A percentile compares a stretch with the other conserved stretches of the same genome.
Evolutionary conservation across 23 red algal genomes (phyloP).

Genomic region (Gracilaria domingensis): DNA sequence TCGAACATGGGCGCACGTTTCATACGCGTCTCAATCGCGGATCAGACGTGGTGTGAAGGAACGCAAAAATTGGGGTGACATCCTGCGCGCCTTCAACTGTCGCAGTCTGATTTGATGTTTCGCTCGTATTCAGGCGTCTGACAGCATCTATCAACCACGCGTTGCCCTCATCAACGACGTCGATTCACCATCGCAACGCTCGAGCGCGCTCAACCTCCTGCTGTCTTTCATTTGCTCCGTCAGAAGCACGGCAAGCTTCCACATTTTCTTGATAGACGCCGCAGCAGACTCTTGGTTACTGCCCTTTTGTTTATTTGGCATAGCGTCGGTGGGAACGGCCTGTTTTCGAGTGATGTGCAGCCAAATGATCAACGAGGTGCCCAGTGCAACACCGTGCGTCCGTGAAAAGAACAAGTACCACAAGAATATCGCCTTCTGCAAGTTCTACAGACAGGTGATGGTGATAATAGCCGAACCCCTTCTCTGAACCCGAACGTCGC

Average conservation of each 20-base stretch:
- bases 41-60: neutral
- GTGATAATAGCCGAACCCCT: too few species aligned
- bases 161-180: constrained; percentile 31
- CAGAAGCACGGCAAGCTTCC: constrained; percentile 34
- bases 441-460: too few species aligned
- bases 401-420: too few species aligned
- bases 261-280: constrained; percentile 39
- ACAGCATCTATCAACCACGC: constrained; percentile 25
- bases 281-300: too few species aligned
- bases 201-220: neutral
- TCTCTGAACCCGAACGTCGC: too few species aligned
- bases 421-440: too few species aligned
- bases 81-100: neutral
- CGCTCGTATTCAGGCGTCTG: neutral
- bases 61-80: neutral
- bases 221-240: neutral
- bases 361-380: too few species aligned
- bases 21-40: constrained; percentile 41
- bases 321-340: too few species aligned
- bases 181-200: constrained; percentile 59
- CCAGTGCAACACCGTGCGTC: too few species aligned
- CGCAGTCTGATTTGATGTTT: neutral
- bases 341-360: too few species aligned
- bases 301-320: too few species aligned
- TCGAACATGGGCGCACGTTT: constrained; percentile 46